These are phyloP conservation scores for Vachellia collinsii DNA, from an alignment of 306 rosid species.

Conservation along the genomic window DNA sequence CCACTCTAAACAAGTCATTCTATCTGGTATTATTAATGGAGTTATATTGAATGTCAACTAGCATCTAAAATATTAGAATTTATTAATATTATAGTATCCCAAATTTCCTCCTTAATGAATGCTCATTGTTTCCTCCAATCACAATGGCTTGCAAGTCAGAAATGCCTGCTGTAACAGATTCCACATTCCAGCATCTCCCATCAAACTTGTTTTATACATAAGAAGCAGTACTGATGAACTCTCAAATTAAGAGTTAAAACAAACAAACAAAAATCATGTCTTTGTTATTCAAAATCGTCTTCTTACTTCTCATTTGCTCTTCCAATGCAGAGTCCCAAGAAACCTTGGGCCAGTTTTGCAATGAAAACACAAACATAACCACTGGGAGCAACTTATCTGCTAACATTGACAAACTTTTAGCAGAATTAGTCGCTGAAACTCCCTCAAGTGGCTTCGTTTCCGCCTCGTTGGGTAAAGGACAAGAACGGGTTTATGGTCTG, in stretches of 20 bases:
- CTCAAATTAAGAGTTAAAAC: not conserved
- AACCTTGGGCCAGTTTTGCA: conserved; percentile 57
- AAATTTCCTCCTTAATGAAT: not conserved
- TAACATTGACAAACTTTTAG: conserved; percentile 52
- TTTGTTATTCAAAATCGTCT: conserved; percentile 32
- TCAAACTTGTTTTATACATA: conserved; percentile 26
- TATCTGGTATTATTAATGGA: not conserved
- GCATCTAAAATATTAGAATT: not conserved
- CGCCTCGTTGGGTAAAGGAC: conserved; percentile 41
- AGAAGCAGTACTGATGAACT: conserved; percentile 15
- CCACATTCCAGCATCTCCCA: conserved; percentile 26
- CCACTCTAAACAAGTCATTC: not conserved
- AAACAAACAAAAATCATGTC: conserved; percentile 35
- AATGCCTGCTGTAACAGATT: conserved; percentile 35
- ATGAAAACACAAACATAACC: conserved; percentile 43
- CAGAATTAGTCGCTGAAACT: conserved; percentile 49
- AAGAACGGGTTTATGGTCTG: conserved; percentile 59
- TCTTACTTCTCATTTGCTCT: conserved; percentile 47
- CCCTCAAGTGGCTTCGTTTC: conserved; percentile 50
- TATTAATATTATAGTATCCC: not conserved
- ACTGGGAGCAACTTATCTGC: conserved; percentile 45
- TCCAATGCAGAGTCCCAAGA: conserved; percentile 49
- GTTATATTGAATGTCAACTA: not conserved
- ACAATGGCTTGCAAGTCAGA: conserved; percentile 35
- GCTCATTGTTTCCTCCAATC: conserved; percentile 1